Conservation (phyloP, 176 grass and related monocot species). For the Lolium multiflorum region DNA sequence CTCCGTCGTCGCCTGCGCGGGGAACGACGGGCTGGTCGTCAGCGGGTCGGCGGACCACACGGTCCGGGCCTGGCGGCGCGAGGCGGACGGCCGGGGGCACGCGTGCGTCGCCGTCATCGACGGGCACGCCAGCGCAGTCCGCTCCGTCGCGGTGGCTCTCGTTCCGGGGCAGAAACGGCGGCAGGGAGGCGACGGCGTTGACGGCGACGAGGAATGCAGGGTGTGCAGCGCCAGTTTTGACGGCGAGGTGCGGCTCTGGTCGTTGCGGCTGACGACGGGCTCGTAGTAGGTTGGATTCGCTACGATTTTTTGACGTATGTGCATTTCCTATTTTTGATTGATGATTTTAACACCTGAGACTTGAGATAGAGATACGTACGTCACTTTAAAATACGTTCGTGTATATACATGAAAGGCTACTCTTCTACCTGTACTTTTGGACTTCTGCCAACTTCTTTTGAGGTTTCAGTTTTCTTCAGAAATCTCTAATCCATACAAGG, state of each 20-base stretch:
- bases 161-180: not conserved
- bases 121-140: slow-evolving; percentile 52
- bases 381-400: not conserved
- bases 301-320: slow-evolving; percentile 35
- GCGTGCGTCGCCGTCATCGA: slow-evolving; percentile 68
- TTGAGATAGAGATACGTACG: slow-evolving; percentile 6
- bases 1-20: slow-evolving; percentile 67
- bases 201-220: slow-evolving; percentile 53
- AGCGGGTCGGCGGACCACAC: slow-evolving; percentile 83
- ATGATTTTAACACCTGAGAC: not conserved
- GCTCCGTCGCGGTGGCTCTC: slow-evolving; percentile 57
- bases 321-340: not conserved
- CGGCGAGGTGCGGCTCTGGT: slow-evolving; percentile 78
- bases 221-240: slow-evolving; percentile 83
- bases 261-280: slow-evolving; percentile 55
- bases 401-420: not conserved
- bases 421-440: not conserved
- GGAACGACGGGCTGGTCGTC: slow-evolving; percentile 58
- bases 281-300: slow-evolving; percentile 42
- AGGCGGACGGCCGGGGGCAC: slow-evolving; percentile 49
- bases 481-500: not conserved
- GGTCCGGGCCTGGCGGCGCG: slow-evolving; percentile 75
- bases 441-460: not conserved
- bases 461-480: not conserved
- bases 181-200: not conserved